These are phyloP conservation scores for Artemisia tridentata DNA, from an alignment of 129 eudicot species.

Conservation along the genomic window DNA sequence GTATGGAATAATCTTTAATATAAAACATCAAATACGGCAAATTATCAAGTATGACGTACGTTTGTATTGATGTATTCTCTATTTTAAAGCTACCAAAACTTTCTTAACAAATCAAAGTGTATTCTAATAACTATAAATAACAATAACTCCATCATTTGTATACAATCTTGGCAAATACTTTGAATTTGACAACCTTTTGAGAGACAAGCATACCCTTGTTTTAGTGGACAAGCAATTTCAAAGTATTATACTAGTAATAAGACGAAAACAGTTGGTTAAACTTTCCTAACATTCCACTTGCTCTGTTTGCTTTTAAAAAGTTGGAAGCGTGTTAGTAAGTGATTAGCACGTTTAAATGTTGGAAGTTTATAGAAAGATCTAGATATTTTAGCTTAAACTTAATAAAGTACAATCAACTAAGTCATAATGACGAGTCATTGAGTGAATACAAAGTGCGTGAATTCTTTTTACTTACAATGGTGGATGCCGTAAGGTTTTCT, in stretches of 20 bases:
- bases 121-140: neutral
- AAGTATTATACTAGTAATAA: conserved; percentile 1
- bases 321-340: neutral
- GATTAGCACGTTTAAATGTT: conserved; percentile 8
- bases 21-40: neutral
- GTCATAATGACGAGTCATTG: too few species aligned
- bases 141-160: neutral
- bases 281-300: conserved; percentile 27
- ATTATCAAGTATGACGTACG: neutral
- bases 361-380: neutral
- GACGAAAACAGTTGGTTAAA: conserved; percentile 16
- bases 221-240: neutral
- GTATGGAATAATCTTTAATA: too few species aligned
- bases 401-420: too few species aligned
- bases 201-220: neutral
- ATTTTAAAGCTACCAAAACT: neutral
- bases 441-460: too few species aligned
- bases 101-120: neutral
- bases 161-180: conserved; percentile 3
- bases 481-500: too few species aligned
- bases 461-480: too few species aligned
- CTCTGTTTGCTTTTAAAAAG: neutral
- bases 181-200: conserved; percentile 13
- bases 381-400: too few species aligned
- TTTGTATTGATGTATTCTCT: neutral